Evolutionary conservation across 441 rosid genomes (phyloP), one percentile per base, ranked within the genome.

Genomic region (Biscutella laevigata): DNA sequence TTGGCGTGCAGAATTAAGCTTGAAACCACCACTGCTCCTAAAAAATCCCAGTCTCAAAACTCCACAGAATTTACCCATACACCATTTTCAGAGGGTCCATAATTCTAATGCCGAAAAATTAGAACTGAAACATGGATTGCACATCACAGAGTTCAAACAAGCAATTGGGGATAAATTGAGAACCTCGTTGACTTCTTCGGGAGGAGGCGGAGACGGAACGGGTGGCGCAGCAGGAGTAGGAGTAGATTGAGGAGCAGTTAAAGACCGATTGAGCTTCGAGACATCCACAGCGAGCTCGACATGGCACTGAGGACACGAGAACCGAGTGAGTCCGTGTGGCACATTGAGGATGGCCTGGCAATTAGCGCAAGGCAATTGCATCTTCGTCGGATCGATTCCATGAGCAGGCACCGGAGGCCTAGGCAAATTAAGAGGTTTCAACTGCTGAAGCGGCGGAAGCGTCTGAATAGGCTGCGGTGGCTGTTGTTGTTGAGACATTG

Each of bases 381-480:
- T 85, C 96, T 92, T 92, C 63, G 94, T 71, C 25, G 94, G 95
- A 78, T 92, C 95, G 87, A 92, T 84, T 54, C 96, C 98, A 39
- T 83, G 96, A 0, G 96, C 95, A 12, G 96, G 96, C 50, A 74
- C 87, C 13, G 73, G 74, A 16, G 75, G 71, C 19, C 72, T 53
- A 1, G 64, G 57, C 13, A 62, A 14, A 57, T 53, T 60, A 30
- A 64, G 32, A 39, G 63, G 69, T 42, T 58, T 69, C 16, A 41
- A 56, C 39, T 37, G 75, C 37, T 59, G 72, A 24, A 65, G 53
- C 43, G 48, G 57, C 6, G 49, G 69, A 17, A 32, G 64, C 26
- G 34, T 61, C 16, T 61, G 71, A 26, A 64, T 57, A 30, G 62
- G 73, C 22, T 15, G 69, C 9, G 55, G 59, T 4, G 60, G 64